These are phyloP conservation scores for Ceriops tagal DNA, from an alignment of 345 rosid species.

Conservation along the genomic window DNA sequence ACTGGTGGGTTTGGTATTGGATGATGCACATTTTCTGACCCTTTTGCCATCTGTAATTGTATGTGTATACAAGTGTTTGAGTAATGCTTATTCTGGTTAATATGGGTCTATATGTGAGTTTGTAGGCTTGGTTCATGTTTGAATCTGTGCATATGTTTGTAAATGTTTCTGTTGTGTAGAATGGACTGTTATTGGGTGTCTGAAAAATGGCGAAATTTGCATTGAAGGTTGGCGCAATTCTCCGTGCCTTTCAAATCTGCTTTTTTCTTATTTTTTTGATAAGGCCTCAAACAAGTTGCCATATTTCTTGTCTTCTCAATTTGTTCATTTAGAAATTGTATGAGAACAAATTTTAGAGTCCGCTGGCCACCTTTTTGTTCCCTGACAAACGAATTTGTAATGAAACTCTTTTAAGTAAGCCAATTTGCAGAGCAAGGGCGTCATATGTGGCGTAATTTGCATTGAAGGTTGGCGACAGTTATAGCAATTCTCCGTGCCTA, in stretches of 20 bases:
- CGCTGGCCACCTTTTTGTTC: not conserved
- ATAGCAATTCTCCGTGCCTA: slow-evolving; percentile 75
- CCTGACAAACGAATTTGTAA: not conserved
- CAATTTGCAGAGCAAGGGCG: slow-evolving; percentile 71
- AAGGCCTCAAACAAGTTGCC: slow-evolving; percentile 81
- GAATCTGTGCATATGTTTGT: not conserved
- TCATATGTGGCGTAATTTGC: slow-evolving; percentile 51
- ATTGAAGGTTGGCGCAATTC: slow-evolving; percentile 90
- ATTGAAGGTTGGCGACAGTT: slow-evolving; percentile 70
- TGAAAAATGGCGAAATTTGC: slow-evolving; percentile 47
- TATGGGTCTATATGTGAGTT: too few relatives aligned
- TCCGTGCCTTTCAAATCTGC: slow-evolving; percentile 64
- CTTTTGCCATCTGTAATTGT: not conserved
- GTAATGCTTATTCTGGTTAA: too few relatives aligned
- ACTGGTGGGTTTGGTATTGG: slow-evolving; percentile 30
- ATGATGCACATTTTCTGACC: slow-evolving; percentile 34
- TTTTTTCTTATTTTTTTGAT: slow-evolving; percentile 41
- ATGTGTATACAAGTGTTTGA: not conserved
- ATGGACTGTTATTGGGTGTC: slow-evolving; percentile 26
- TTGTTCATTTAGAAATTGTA: not conserved
- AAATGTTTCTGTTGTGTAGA: not conserved
- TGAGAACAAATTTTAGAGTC: not conserved
- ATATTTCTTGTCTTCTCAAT: slow-evolving; percentile 19
- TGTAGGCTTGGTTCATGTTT: not conserved
- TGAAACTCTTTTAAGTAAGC: slow-evolving; percentile 22